Conservation (phyloP, 805 yeast species). For the Hanseniaspora pseudoguilliermondii region DNA sequence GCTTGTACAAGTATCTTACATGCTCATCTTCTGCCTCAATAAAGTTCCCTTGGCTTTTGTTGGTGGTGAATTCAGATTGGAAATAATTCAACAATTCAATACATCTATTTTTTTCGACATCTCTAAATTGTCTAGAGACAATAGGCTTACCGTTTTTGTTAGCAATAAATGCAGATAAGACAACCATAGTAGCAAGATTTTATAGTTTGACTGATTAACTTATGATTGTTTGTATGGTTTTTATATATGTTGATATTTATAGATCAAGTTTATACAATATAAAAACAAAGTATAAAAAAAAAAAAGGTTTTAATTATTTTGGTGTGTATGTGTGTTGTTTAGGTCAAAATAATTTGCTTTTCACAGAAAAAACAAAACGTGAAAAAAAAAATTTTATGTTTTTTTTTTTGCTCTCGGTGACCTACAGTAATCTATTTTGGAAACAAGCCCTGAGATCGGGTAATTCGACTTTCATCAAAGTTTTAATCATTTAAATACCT, state of each 20-base stretch:
- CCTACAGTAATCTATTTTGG: not conserved
- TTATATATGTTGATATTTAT: not conserved
- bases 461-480: not conserved
- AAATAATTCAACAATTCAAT: conserved; percentile 75
- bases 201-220: not conserved
- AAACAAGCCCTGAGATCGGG: not conserved
- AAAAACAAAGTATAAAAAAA: not conserved
- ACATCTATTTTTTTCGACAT: conserved; percentile 70
- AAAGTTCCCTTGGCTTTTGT: conserved; percentile 73
- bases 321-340: not conserved
- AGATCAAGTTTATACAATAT: not conserved
- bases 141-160: conserved; percentile 88
- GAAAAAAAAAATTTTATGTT: not conserved
- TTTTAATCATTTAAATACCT: not conserved
- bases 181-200: conserved; percentile 36
- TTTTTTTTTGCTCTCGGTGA: not conserved
- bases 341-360: not conserved
- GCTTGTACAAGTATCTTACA: conserved; percentile 89
- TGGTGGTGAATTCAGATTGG: conserved; percentile 60
- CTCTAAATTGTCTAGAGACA: conserved; percentile 82
- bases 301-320: not conserved
- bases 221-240: not conserved
- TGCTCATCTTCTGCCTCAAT: conserved; percentile 65
- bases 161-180: conserved; percentile 87
- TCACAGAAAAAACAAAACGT: not conserved